Conservation (phyloP, 2,329 filamentous ascomycete species). For the Colletotrichum liriopes region DNA sequence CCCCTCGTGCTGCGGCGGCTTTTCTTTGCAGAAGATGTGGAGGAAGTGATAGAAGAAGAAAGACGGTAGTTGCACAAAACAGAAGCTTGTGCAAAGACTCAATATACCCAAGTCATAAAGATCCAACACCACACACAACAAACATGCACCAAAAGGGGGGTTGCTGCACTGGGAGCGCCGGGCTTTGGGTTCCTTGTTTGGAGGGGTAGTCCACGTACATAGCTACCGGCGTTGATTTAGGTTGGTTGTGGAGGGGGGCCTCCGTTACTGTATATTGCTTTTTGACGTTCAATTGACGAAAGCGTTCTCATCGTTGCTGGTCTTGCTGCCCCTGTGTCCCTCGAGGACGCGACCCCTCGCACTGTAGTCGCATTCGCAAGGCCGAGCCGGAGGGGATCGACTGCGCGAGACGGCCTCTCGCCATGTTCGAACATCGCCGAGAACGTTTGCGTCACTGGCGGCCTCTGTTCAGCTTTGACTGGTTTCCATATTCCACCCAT, state of each 20-base stretch:
- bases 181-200: not conserved
- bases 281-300: not conserved
- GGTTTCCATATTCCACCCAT: not conserved
- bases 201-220: not conserved
- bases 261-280: not conserved
- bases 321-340: not conserved
- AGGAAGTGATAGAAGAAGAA: slow-evolving; percentile 14
- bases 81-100: slow-evolving; percentile 19
- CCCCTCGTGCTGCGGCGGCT: not conserved
- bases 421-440: too few species aligned
- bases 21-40: not conserved
- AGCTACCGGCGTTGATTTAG: slow-evolving; percentile 6
- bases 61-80: slow-evolving; percentile 17
- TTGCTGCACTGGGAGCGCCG: not conserved
- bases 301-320: not conserved
- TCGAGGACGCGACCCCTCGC: not conserved
- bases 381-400: too few species aligned
- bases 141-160: not conserved
- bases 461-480: not conserved
- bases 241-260: not conserved
- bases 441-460: not conserved
- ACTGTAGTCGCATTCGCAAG: too few species aligned
- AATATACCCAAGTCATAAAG: slow-evolving; percentile 43
- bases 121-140: slow-evolving; percentile 1
- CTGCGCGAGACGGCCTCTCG: too few species aligned